Evolutionary conservation across 805 yeast genomes (phyloP).

Genomic region (Starmerella roubikii): DNA sequence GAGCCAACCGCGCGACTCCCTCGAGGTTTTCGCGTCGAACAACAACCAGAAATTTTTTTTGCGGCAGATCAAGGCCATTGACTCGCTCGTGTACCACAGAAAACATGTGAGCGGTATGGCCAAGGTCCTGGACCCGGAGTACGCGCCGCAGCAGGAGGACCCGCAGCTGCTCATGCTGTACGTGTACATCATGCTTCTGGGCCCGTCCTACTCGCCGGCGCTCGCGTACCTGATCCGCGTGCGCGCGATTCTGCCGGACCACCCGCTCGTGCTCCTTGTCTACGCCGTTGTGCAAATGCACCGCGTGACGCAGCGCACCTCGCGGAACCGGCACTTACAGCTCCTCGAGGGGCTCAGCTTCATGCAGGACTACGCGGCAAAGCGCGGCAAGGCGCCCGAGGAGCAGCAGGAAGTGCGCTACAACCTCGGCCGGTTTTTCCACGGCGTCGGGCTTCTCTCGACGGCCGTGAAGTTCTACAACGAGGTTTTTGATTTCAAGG

Average conservation of each 20-base stretch:
- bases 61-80: slow-evolving; percentile 82
- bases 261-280: slow-evolving; percentile 64
- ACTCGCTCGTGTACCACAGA: slow-evolving; percentile 40
- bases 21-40: slow-evolving; percentile 53
- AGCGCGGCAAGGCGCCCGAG: slow-evolving; percentile 26
- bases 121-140: slow-evolving; percentile 29
- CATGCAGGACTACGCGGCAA: slow-evolving; percentile 53
- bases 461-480: slow-evolving; percentile 66
- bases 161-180: slow-evolving; percentile 69
- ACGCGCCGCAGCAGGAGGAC: slow-evolving; percentile 22
- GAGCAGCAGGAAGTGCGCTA: slow-evolving; percentile 47
- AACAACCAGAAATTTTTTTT: slow-evolving; percentile 82
- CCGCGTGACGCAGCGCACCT: slow-evolving; percentile 80
- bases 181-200: slow-evolving; percentile 65
- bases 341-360: slow-evolving; percentile 76
- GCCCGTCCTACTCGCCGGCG: slow-evolving; percentile 71
- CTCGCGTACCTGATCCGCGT: slow-evolving; percentile 64
- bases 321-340: slow-evolving; percentile 75
- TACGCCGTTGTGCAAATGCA: slow-evolving; percentile 75
- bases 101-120: slow-evolving; percentile 67
- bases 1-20: slow-evolving; percentile 44
- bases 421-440: slow-evolving; percentile 76
- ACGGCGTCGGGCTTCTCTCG: slow-evolving; percentile 61
- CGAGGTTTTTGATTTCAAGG: slow-evolving; percentile 26
- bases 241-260: slow-evolving; percentile 50